Evolutionary conservation across 345 rosid genomes (phyloP).

Genomic region (Moricandia arvensis): DNA sequence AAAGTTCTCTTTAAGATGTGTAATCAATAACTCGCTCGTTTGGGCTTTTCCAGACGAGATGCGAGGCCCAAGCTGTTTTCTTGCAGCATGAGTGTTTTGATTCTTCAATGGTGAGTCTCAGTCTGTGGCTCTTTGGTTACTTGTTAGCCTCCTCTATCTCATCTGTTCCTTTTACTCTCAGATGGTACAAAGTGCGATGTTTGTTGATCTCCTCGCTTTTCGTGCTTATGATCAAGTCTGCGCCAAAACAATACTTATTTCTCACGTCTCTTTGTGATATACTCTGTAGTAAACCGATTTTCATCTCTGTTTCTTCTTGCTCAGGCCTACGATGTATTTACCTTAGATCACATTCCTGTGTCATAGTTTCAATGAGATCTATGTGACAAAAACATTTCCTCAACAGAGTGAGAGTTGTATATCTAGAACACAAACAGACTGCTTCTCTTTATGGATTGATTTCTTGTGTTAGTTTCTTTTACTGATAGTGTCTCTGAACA

Average conservation of each 20-base stretch:
- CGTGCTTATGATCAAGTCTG: constrained; percentile 98
- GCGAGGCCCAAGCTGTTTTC: constrained; percentile 82
- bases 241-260: no score
- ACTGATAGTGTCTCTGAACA: constrained; percentile 8
- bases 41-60: constrained; percentile 58
- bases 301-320: constrained; percentile 3
- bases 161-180: constrained; percentile 27
- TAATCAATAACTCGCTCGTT: constrained; percentile 9
- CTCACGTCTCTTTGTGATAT: no score
- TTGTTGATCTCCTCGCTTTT: constrained; percentile 96
- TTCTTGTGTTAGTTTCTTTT: not conserved
- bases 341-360: constrained; percentile 89
- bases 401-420: constrained; percentile 61
- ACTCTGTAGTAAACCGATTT: not conserved
- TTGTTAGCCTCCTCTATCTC: not conserved
- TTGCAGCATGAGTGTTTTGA: constrained; percentile 89
- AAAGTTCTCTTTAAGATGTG: not conserved
- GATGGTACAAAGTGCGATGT: constrained; percentile 92
- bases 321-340: constrained; percentile 90
- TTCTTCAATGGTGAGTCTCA: constrained; percentile 87
- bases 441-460: constrained; percentile 3
- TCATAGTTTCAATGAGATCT: constrained; percentile 90
- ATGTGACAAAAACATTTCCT: constrained; percentile 74
- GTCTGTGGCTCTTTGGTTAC: not conserved
- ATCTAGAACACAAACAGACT: not conserved